Base-by-base conservation (phyloP, 73 alveolate species). In the Breviolum minutum region DNA sequence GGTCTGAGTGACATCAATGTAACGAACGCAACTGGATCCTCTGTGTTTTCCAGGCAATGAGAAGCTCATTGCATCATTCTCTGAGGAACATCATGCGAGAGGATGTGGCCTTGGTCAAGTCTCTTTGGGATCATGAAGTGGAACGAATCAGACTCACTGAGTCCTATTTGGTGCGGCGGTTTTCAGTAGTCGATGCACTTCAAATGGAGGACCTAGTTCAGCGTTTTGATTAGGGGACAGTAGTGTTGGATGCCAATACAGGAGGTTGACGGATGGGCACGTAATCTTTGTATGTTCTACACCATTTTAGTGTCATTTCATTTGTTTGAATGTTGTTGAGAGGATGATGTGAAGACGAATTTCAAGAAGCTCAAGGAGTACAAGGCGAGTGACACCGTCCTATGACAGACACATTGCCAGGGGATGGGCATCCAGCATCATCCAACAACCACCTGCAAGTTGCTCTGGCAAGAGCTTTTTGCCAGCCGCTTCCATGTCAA, bases 121-220 rank as follows among this genome's bases (percentile, higher is more conserved):
- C 88, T 17, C 87, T 90, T 13, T 90, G 97, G 97, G 97, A 90
- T 76, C 97, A 90, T 32, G 97, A 90, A 87, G 99, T 97, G 99
- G 96, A 82, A 99, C 96, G 80, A 99, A 99, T 26, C 99, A 99
- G 99, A 93, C 94, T 96, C 99, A 99, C 87, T 99, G 99, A 27
- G 99, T 87, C 90, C 95, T 88, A 88, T 99, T 95, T 95, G 99
- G 98, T 85, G 99, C 92, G 54, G 99, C 99, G 99, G 95, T 90
- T 60, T 62, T n/a, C 64, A 13, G 30, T 63, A 6, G 97, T 90
- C 61, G 97, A 90, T 90, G 97, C 97, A 10, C 63, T 90, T 29
- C 97, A 90, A 30, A 90, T 90, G 97, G 97, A 90, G 87, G 94
- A 86, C 63, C 61, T 6, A 11, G 9, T 11, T 30, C 81, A 20